phyloP scores from a whole-genome alignment of 2,329 filamentous ascomycete genomes.

The Hawksworthiomyces lignivorus region DNA sequence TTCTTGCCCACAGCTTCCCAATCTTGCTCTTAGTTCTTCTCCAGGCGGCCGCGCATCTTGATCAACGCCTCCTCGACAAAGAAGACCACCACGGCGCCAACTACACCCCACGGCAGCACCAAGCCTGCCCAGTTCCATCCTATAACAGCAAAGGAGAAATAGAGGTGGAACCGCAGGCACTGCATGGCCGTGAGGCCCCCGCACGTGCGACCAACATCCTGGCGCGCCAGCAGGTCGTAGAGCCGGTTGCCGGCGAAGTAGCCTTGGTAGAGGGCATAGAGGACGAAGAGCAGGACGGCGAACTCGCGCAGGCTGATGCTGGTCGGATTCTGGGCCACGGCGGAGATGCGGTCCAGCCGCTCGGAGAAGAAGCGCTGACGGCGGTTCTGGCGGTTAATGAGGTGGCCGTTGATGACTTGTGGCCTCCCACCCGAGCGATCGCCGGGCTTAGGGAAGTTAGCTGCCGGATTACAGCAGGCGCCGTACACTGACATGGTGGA shows the following conservation, averaged over 20 bases:
- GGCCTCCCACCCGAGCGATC: background rate
- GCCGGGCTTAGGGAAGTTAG: slow-evolving; percentile 7
- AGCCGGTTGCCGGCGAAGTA: slow-evolving; percentile 1
- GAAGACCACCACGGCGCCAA: slow-evolving; percentile 8
- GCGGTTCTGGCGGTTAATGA: background rate
- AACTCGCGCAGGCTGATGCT: slow-evolving; percentile 14
- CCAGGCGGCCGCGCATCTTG: too few species aligned
- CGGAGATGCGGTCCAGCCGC: slow-evolving; percentile 13
- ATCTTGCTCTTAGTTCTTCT: too few species aligned
- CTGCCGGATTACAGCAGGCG: slow-evolving; percentile 1
- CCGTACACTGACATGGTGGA: background rate
- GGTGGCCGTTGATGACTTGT: background rate
- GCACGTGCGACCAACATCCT: slow-evolving; percentile 11
- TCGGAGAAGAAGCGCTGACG: slow-evolving; percentile 13
- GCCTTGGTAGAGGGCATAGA: slow-evolving; percentile 9
- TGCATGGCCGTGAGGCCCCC: slow-evolving; percentile 1
- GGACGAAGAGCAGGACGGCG: slow-evolving; percentile 2
- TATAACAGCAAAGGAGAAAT: too few species aligned
- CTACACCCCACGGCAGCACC: slow-evolving; percentile 14
- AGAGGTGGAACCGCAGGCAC: slow-evolving; percentile 3
- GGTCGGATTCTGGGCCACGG: slow-evolving; percentile 12
- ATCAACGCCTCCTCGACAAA: slow-evolving; percentile 11
- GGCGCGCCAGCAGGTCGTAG: slow-evolving; percentile 8
- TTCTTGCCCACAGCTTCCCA: too few species aligned
- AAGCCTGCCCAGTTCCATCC: slow-evolving; percentile 5